phyloP scores from a whole-genome alignment of 2,329 filamentous ascomycete species.

The Aspergillus jensenii region DNA sequence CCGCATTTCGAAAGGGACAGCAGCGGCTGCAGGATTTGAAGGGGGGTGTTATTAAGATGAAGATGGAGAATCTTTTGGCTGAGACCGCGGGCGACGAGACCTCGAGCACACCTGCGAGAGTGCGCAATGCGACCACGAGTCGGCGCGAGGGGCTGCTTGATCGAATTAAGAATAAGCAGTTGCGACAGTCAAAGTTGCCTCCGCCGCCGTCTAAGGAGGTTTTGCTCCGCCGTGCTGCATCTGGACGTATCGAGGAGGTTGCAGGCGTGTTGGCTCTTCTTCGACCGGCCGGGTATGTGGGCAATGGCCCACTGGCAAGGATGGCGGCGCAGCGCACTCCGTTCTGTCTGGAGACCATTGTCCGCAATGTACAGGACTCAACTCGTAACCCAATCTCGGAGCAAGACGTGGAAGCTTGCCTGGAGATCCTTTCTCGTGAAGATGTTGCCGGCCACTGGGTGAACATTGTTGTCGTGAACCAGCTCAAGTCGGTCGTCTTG shows the following conservation, averaged over 20 bases:
- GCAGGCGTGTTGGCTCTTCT: conserved; percentile 68
- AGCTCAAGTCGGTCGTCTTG: conserved; percentile 48
- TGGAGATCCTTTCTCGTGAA: conserved; percentile 48
- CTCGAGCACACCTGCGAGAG: conserved; percentile 21
- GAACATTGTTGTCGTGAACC: conserved; percentile 47
- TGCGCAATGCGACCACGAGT: conserved; percentile 26
- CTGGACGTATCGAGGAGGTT: conserved; percentile 68
- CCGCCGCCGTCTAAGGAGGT: conserved; percentile 53
- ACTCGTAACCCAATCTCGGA: conserved; percentile 52
- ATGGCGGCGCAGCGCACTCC: conserved; percentile 54
- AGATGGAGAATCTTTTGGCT: conserved; percentile 31
- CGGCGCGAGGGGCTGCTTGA: conserved; percentile 67
- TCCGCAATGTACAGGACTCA: conserved; percentile 68
- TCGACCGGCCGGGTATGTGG: conserved; percentile 36
- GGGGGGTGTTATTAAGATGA: conserved; percentile 38
- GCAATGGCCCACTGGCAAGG: conserved; percentile 29
- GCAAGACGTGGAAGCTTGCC: conserved; percentile 48
- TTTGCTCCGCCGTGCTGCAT: conserved; percentile 62
- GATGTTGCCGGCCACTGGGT: conserved; percentile 52
- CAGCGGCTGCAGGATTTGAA: conserved; percentile 42
- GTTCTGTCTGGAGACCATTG: conserved; percentile 63
- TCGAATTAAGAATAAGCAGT: conserved; percentile 70
- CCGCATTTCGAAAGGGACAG: conserved; percentile 39
- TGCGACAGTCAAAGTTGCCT: conserved; percentile 46
- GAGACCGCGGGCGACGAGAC: conserved; percentile 18